Evolutionary conservation across 2,329 filamentous ascomycete genomes (phyloP).

Genomic region (Stemphylium beticola): DNA sequence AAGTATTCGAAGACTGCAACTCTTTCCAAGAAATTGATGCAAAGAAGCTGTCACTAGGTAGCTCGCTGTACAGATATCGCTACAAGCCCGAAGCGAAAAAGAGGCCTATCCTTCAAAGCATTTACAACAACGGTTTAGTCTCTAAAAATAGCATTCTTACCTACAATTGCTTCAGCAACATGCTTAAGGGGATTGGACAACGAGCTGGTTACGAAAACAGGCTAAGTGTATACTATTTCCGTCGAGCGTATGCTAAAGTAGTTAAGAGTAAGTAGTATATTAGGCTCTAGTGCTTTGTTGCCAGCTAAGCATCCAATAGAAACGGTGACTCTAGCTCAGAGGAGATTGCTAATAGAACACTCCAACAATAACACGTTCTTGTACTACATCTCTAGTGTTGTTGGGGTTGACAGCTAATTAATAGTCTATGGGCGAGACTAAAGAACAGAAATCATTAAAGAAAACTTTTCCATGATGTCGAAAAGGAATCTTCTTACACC

Average conservation of each 20-base stretch:
- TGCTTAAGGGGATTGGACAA: conserved; percentile 6
- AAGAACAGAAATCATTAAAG: background rate
- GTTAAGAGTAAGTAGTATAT: conserved; percentile 3
- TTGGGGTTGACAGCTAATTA: conserved; percentile 1
- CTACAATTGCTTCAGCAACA: conserved; percentile 10
- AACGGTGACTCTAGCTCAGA: background rate
- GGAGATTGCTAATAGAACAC: background rate
- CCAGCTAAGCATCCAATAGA: background rate
- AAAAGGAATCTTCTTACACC: conserved; percentile 4
- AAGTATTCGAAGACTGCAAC: conserved; percentile 1
- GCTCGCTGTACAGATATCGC: background rate
- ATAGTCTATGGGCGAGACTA: background rate
- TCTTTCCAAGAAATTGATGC: conserved; percentile 1
- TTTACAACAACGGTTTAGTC: background rate
- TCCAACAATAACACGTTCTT: background rate
- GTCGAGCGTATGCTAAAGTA: conserved; percentile 4
- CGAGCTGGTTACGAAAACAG: conserved; percentile 9
- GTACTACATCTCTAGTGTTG: conserved; percentile 2
- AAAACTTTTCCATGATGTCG: conserved; percentile 7
- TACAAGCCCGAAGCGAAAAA: background rate
- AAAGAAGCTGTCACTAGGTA: background rate
- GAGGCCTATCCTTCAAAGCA: background rate
- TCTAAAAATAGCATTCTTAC: conserved; percentile 1
- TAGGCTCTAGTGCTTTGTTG: no score
- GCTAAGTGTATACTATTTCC: conserved; percentile 12